Evolutionary conservation across 306 rosid genomes (phyloP), one percentile per base, ranked within the genome.

Genomic region (Gillenia trifoliata): DNA sequence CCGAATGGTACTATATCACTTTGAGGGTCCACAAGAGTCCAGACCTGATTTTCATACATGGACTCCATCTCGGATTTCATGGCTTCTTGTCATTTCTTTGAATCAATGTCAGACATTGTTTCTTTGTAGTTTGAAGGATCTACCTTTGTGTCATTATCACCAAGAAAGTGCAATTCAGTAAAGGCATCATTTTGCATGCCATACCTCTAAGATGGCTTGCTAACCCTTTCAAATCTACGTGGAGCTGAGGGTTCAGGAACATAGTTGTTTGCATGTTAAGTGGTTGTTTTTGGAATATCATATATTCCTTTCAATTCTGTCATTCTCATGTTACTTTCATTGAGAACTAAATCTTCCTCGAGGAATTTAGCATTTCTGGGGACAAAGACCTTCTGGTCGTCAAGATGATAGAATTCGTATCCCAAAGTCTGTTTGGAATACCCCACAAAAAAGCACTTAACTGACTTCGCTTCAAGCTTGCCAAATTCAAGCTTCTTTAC

Each of bases 281-380:
- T n/a, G 11, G 12, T 54, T n/a, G 11, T n/a, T 54, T 54, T 5
- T 54, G 1, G 59, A 3, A 20, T 10, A n/a, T 3, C 0, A 8
- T 0, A 4, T 8, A 54, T 54, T 54, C n/a, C 59, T 11, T 54
- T n/a, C 1, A 54, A n/a, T 9, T 54, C 13, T n/a, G 3, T 3
- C 2, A 0, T 3, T 54, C 0, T 8, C 13, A 3, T 3, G 1
- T 12, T 0, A 19, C 2, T 19, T 7, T 12, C 4, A 15, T 61
- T 19, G 1, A 29, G 38, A 30, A 4, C 0, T 1, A 43, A 43
- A 3, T 43, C 19, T 0, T 43, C 19, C 19, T 13, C 6, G 13
- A 43, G 9, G 20, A 61, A 61, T 1, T 7, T 61, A 0, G 23
- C 6, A 15, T 6, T 11, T 8, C 22, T 61, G 0, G 22, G 0